phyloP scores from a whole-genome alignment of 495 filamentous ascomycete genomes.

The Sordaria brevicollis region DNA sequence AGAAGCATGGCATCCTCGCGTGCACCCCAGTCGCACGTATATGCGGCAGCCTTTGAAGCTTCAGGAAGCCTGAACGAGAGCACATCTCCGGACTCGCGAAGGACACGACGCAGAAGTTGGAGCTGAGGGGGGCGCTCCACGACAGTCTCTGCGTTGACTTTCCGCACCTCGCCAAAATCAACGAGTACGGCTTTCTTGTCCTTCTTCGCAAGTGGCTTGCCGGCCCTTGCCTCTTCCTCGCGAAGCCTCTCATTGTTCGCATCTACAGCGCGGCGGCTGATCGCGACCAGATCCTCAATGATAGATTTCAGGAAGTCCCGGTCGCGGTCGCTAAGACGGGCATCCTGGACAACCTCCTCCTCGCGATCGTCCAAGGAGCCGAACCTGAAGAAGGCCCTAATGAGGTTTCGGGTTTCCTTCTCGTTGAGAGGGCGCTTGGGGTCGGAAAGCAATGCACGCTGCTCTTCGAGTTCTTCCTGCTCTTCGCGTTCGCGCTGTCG shows the following conservation, averaged over 20 bases:
- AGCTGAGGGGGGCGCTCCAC: constrained; percentile 82
- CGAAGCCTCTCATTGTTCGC: constrained; percentile 57
- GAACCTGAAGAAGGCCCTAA: constrained; percentile 76
- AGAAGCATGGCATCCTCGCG: constrained; percentile 96
- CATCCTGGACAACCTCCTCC: constrained; percentile 76
- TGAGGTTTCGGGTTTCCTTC: constrained; percentile 85
- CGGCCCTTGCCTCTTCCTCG: constrained; percentile 59
- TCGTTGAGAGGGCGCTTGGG: constrained; percentile 78
- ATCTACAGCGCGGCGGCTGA: constrained; percentile 59
- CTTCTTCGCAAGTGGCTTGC: constrained; percentile 79
- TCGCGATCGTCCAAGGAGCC: constrained; percentile 78
- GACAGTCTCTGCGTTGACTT: constrained; percentile 89
- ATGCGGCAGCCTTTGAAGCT: constrained; percentile 76
- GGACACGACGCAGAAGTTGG: constrained; percentile 66
- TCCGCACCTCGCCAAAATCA: constrained; percentile 81
- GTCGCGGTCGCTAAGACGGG: constrained; percentile 72
- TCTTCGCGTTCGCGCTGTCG: constrained; percentile 67
- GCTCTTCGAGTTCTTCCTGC: constrained; percentile 47
- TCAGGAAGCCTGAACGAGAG: constrained; percentile 78
- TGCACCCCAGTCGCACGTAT: constrained; percentile 81
- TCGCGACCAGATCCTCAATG: constrained; percentile 36
- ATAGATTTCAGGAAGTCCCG: constrained; percentile 60
- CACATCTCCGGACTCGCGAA: constrained; percentile 51
- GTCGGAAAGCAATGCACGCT: constrained; percentile 52
- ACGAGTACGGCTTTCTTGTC: constrained; percentile 95